Conservation (phyloP, 345 rosid species). For the Lepidium africanum region DNA sequence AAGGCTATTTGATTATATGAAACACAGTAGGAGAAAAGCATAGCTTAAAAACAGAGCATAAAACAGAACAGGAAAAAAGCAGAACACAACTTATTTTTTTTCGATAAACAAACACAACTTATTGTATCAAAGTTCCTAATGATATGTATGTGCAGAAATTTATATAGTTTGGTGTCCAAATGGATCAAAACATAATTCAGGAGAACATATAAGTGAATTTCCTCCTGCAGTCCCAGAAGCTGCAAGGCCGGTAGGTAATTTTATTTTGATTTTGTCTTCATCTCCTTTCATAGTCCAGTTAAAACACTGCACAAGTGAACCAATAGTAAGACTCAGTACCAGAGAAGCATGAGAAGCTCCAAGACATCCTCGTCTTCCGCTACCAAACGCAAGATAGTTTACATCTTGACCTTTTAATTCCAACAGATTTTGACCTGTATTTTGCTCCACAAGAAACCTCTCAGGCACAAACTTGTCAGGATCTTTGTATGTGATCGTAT, state of each 20-base stretch:
- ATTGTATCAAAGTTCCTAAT: background rate
- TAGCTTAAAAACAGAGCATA: background rate
- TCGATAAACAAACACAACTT: background rate
- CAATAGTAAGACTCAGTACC: constrained; percentile 28
- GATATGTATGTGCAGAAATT: background rate
- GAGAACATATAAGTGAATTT: constrained; percentile 23
- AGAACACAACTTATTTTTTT: background rate
- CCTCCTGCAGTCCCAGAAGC: constrained; percentile 27
- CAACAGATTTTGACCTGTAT: constrained; percentile 37
- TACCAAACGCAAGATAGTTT: constrained; percentile 51
- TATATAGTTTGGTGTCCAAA: background rate
- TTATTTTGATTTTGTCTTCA: constrained; percentile 18
- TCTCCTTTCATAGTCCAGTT: constrained; percentile 22
- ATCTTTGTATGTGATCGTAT: constrained; percentile 18
- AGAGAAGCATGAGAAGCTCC: constrained; percentile 52
- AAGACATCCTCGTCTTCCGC: constrained; percentile 52
- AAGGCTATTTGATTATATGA: too few relatives aligned
- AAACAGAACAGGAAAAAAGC: background rate
- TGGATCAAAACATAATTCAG: constrained; percentile 18
- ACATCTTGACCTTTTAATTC: constrained; percentile 56
- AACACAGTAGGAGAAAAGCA: background rate
- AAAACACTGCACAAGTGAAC: constrained; percentile 29
- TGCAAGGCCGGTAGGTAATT: constrained; percentile 16
- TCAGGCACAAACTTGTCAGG: constrained; percentile 29
- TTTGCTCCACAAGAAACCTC: constrained; percentile 23